Base-by-base conservation (phyloP, 1,284 basidiomycete genomes). In the Caloboletus firmus region DNA sequence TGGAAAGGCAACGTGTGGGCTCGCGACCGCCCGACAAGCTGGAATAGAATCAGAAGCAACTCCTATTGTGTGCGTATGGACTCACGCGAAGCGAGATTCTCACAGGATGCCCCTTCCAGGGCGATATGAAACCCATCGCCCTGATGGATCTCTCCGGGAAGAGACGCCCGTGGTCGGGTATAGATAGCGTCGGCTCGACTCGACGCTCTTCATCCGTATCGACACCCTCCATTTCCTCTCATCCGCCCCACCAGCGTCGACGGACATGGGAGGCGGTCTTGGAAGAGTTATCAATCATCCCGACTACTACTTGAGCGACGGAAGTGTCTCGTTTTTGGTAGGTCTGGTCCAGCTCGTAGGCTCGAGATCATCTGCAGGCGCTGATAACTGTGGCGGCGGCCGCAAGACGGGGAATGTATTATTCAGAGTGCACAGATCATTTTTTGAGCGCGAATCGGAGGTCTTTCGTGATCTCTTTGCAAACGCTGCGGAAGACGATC, bases 401-500 rank as follows among this genome's bases (percentile, higher is more conserved):
- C 9, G 18, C 26, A 36, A 85, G 84, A 77, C 78, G 12, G 76
- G 78, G 22, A 69, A 74, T 12, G 65, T 70, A 0, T 63, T 77
- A 4, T 87, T 87, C 62, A 74, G 79, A 20, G 77, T 87, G 0
- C 85, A 88, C 58, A 73, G 76, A 13, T 81, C 81, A 42, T 89
- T 87, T 56, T 86, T 89, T 57, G 78, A 81, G 45, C 75, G 85
- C 0, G 86, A 89, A 54, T 87, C 84, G 0, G 57, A 67, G 0
- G 72, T 68, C 59, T 87, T 87, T 72, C 71, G 74, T 13, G 65
- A 68, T 13, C 68, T 76, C 52, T 74, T 87, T 8, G 70, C 71
- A 15, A 56, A 60, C 5, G 75, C 80, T 1, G 68, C 30, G 0
- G 18, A 22, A 3, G 64, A 63, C 59, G 61, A 62, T 61, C n/a